phyloP scores from a whole-genome alignment of 2,329 filamentous ascomycete genomes.

The Curvularia verruculosa region DNA sequence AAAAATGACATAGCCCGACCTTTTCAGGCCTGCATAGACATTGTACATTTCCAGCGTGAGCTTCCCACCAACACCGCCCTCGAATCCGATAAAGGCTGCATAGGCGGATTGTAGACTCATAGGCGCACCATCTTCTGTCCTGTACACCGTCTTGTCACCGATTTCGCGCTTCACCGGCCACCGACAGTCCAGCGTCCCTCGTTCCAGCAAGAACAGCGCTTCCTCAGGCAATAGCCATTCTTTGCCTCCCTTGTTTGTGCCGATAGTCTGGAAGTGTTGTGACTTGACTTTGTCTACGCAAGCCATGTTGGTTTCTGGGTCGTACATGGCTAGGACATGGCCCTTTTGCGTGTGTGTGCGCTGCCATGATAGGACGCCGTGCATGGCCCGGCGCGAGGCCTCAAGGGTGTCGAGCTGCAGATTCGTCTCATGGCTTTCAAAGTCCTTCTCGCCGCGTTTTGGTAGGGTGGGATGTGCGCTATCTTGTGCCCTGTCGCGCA shows the following conservation, averaged over 20 bases:
- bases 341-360: conserved; percentile 73
- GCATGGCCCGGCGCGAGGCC: conserved; percentile 84
- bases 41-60: conserved; percentile 79
- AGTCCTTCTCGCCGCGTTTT: conserved; percentile 95
- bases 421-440: conserved; percentile 87
- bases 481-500: conserved; percentile 27
- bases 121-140: conserved; percentile 68
- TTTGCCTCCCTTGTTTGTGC: conserved; percentile 59
- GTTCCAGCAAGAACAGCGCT: conserved; percentile 84
- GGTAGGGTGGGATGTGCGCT: conserved; percentile 65
- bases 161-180: conserved; percentile 65
- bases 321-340: conserved; percentile 74
- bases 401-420: conserved; percentile 80
- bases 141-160: conserved; percentile 31
- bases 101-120: conserved; percentile 93
- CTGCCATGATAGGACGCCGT: conserved; percentile 80
- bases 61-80: conserved; percentile 58
- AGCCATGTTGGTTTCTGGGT: conserved; percentile 65
- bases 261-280: conserved; percentile 76
- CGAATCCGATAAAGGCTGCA: conserved; percentile 77
- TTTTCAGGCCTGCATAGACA: conserved; percentile 84
- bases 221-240: conserved; percentile 92
- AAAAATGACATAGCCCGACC: conserved; percentile 80
- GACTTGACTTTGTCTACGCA: conserved; percentile 75
- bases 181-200: conserved; percentile 84